phyloP scores from a whole-genome alignment of 257 asterid genomes.

The Solanum stenotomum region DNA sequence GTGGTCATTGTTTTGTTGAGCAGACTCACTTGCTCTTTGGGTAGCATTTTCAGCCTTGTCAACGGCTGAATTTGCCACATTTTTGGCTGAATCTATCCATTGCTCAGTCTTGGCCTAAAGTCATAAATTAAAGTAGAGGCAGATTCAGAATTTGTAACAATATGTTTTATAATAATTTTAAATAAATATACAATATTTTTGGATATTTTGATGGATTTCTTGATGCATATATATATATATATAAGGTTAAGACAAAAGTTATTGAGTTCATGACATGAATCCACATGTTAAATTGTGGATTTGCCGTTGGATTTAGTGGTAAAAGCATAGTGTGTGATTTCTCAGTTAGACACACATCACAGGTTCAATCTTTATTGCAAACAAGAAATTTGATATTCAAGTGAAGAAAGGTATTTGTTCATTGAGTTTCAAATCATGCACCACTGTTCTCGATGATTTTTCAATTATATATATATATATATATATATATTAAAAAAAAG shows the following conservation, averaged over 20 bases:
- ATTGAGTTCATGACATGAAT: not conserved
- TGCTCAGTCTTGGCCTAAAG: slow-evolving; percentile 43
- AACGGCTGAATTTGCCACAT: slow-evolving; percentile 30
- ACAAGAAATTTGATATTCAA: not conserved
- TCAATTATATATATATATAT: no score
- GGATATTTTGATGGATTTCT: not conserved
- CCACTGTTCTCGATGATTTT: not conserved
- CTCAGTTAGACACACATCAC: not conserved
- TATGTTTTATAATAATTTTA: not conserved
- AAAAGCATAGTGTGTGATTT: not conserved
- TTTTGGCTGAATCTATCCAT: slow-evolving; percentile 38
- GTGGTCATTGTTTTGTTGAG: slow-evolving; percentile 36
- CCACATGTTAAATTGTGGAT: not conserved
- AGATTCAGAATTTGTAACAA: not conserved
- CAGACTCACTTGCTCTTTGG: slow-evolving; percentile 25
- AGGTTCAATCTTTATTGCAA: no score
- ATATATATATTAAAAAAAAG: not conserved
- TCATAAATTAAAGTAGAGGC: not conserved
- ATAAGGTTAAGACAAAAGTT: not conserved
- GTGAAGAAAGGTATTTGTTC: not conserved
- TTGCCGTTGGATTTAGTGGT: not conserved
- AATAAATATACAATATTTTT: not conserved
- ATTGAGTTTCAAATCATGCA: not conserved
- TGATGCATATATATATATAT: not conserved
- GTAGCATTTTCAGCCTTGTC: slow-evolving; percentile 36